Evolutionary conservation across 2,329 filamentous ascomycete species (phyloP).

Genomic region (Sporothrix pallida): DNA sequence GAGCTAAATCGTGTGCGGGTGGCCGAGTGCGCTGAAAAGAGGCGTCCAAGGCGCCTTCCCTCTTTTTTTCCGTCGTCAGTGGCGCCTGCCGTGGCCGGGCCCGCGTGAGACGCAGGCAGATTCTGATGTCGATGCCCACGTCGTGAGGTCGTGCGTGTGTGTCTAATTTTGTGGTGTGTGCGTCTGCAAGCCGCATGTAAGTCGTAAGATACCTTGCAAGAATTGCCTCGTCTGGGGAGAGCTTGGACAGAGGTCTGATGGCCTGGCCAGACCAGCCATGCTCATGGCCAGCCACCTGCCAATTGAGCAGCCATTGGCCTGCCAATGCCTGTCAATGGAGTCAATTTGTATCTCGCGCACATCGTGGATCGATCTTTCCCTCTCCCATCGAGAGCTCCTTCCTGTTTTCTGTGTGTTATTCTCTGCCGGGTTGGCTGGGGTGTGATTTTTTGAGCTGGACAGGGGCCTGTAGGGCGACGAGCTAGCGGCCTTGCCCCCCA

Average conservation of each 20-base stretch:
- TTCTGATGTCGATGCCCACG: not conserved
- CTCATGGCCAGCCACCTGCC: not conserved
- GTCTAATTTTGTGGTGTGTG: not conserved
- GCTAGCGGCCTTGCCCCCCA: not conserved
- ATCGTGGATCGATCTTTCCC: constrained; percentile 4
- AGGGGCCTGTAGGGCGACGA: constrained; percentile 5
- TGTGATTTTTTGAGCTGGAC: constrained; percentile 17
- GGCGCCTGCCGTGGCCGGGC: constrained; percentile 8
- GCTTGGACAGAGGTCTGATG: not conserved
- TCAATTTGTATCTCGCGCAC: not conserved
- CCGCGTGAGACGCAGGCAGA: not conserved
- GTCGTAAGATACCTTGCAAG: not conserved
- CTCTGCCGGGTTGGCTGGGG: not conserved
- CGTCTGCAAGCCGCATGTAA: no score
- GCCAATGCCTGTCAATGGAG: not conserved
- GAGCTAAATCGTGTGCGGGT: not conserved
- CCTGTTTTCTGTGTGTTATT: not conserved
- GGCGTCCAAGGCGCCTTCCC: not conserved
- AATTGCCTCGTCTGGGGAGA: constrained; percentile 9
- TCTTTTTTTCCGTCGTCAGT: constrained; percentile 2
- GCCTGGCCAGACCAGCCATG: not conserved
- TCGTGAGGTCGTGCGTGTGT: not conserved
- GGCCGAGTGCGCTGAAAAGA: constrained; percentile 16
- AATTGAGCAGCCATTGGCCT: constrained; percentile 7
- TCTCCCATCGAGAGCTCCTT: not conserved